These are phyloP conservation scores for Cordyceps cateniannulata DNA, from an alignment of 2,329 filamentous ascomycete species.

Conservation along the genomic window DNA sequence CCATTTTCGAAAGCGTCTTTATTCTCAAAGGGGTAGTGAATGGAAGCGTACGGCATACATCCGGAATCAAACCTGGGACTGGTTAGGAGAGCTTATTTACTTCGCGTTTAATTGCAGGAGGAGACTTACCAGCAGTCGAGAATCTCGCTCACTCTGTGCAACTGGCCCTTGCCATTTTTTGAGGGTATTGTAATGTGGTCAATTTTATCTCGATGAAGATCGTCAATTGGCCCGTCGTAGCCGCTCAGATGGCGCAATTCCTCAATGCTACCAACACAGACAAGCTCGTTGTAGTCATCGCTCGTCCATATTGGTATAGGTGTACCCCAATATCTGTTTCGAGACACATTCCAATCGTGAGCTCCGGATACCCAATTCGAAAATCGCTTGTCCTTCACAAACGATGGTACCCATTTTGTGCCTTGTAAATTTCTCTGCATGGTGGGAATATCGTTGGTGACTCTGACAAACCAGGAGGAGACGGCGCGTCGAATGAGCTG, in stretches of 20 bases:
- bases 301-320: slow-evolving; percentile 89
- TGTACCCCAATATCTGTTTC: slow-evolving; percentile 77
- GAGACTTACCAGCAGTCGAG: slow-evolving; percentile 76
- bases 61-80: slow-evolving; percentile 67
- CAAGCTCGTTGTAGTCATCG: slow-evolving; percentile 77
- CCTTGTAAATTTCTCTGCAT: slow-evolving; percentile 21
- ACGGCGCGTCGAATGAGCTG: slow-evolving; percentile 22
- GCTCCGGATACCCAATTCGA: slow-evolving; percentile 19
- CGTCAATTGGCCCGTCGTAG: slow-evolving; percentile 71
- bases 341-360: slow-evolving; percentile 8
- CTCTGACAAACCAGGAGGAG: slow-evolving; percentile 24
- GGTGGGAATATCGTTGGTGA: slow-evolving; percentile 17
- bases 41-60: slow-evolving; percentile 51
- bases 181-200: slow-evolving; percentile 92
- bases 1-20: slow-evolving; percentile 17
- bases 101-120: background rate
- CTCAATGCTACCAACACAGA: slow-evolving; percentile 78
- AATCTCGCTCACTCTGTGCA: slow-evolving; percentile 77
- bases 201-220: slow-evolving; percentile 88
- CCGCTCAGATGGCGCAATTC: slow-evolving; percentile 83
- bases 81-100: background rate
- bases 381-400: slow-evolving; percentile 23
- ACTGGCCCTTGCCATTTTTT: slow-evolving; percentile 74
- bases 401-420: slow-evolving; percentile 20
- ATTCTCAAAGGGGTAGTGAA: slow-evolving; percentile 22